Base-by-base conservation (phyloP, 495 filamentous ascomycete genomes). In the Halenospora varia region DNA sequence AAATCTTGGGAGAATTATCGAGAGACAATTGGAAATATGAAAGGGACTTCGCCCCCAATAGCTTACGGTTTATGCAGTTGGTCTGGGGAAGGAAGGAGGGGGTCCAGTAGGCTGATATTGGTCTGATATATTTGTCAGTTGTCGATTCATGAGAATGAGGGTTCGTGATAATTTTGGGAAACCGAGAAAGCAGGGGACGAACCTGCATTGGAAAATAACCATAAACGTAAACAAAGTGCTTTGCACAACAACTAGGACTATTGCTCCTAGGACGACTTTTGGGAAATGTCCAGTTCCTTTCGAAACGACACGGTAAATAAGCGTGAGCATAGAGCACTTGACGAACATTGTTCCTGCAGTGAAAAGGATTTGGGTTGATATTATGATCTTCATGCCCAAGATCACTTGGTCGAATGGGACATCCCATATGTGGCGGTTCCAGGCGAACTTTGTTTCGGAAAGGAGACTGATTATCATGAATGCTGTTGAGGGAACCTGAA, bases 141-240 rank as follows among this genome's bases (percentile, higher is more conserved):
- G n/a, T n/a, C n/a, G n/a, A n/a, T n/a, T n/a, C n/a, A n/a, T n/a
- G n/a, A n/a, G n/a, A n/a, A n/a, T n/a, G n/a, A n/a, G n/a, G n/a
- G n/a, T n/a, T n/a, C n/a, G n/a, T n/a, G n/a, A n/a, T n/a, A n/a
- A n/a, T n/a, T n/a, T n/a, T n/a, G n/a, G n/a, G n/a, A n/a, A n/a
- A n/a, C n/a, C 0, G 39, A n/a, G 44, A 9, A 4, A 1, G 10
- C 13, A 39, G 3, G 18, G 13, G 29, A 71, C 77, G 62, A 65
- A 85, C 82, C 63, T 65, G 76, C 84, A 87, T 59, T 81, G 79
- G 58, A 80, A 80, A 29, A 86, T 70, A 39, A 68, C 72, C 25
- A 80, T 60, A 46, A 77, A 61, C 2, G 79, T 66, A 64, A 84
- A 84, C 13, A 70, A 45, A 11, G 77, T 44, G 48, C 71, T 70